Evolutionary conservation across 352 stramenopile genomes (phyloP).

Genomic region (Globisporangium cederbergense): DNA sequence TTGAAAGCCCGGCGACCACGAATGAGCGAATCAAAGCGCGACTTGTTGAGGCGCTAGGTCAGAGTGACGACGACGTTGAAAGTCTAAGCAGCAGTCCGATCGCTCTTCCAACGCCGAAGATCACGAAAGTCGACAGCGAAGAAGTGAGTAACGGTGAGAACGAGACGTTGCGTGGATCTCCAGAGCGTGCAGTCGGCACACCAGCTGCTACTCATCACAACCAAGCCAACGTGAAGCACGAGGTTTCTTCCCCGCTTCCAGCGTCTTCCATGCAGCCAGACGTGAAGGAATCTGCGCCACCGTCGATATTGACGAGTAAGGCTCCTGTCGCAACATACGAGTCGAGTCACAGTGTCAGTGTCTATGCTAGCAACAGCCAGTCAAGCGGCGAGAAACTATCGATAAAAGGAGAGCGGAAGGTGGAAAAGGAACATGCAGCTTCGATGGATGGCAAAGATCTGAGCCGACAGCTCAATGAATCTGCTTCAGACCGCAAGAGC

Average conservation of each 20-base stretch:
- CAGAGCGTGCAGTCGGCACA: not conserved
- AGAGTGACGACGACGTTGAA: slow-evolving; percentile 53
- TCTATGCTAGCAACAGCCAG: slow-evolving; percentile 14
- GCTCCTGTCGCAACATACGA: slow-evolving; percentile 20
- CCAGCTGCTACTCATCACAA: not conserved
- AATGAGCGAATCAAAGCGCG: slow-evolving; percentile 48
- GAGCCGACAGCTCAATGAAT: slow-evolving; percentile 4
- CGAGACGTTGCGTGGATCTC: not conserved
- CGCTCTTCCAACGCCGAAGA: slow-evolving; percentile 1
- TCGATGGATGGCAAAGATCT: slow-evolving; percentile 6
- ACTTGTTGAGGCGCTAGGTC: slow-evolving; percentile 40
- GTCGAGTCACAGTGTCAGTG: slow-evolving; percentile 15
- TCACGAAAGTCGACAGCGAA: not conserved
- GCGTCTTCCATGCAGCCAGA: not conserved
- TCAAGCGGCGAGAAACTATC: slow-evolving; percentile 22
- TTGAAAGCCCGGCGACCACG: slow-evolving; percentile 44
- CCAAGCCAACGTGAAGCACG: not conserved
- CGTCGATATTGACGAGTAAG: not conserved
- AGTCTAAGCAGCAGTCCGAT: slow-evolving; percentile 16
- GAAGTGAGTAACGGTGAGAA: not conserved
- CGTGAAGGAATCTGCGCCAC: not conserved
- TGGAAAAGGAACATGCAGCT: not conserved
- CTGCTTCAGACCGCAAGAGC: slow-evolving; percentile 2
- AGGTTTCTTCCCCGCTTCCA: not conserved
- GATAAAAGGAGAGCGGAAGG: slow-evolving; percentile 18